Percentiles rank a stretch among this genome's conserved stretches.
These are phyloP conservation scores for Xerocomus potaroensis DNA, from an alignment of 768 basidiomycete species.

Conservation along the genomic window DNA sequence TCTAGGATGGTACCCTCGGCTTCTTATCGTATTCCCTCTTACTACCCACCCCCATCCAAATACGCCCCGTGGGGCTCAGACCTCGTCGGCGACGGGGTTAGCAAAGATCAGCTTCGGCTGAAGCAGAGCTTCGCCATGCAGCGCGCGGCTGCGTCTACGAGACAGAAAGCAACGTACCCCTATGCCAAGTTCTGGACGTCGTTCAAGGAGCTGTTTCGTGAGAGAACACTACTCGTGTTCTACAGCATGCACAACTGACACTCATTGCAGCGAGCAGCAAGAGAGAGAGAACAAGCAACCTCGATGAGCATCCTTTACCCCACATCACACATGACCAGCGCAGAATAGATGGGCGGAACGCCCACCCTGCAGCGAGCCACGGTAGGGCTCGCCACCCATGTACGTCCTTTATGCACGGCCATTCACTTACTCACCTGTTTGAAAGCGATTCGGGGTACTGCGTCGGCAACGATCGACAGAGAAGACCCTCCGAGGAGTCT, in stretches of 20 bases:
- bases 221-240: neutral
- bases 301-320: neutral
- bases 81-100: neutral
- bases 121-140: neutral
- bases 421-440: no score
- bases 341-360: conserved; percentile 54
- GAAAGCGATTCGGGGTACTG: conserved; percentile 22
- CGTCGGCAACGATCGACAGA: conserved; percentile 26
- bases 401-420: no score
- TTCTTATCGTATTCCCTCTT: neutral
- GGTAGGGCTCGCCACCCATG: conserved; percentile 41
- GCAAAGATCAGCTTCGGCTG: conserved; percentile 4
- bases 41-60: neutral
- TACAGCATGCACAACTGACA: neutral
- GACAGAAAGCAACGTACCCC: neutral
- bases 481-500: conserved; percentile 34
- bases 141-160: neutral
- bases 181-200: conserved; percentile 3
- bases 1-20: neutral
- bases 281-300: neutral
- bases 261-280: neutral
- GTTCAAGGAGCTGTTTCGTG: conserved; percentile 6
- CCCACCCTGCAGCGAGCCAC: conserved; percentile 41
- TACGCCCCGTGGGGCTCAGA: neutral
- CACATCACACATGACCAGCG: conserved; percentile 38